These are phyloP conservation scores for Stereocaulon alpinum DNA, from an alignment of 495 filamentous ascomycete genomes.

Conservation along the genomic window DNA sequence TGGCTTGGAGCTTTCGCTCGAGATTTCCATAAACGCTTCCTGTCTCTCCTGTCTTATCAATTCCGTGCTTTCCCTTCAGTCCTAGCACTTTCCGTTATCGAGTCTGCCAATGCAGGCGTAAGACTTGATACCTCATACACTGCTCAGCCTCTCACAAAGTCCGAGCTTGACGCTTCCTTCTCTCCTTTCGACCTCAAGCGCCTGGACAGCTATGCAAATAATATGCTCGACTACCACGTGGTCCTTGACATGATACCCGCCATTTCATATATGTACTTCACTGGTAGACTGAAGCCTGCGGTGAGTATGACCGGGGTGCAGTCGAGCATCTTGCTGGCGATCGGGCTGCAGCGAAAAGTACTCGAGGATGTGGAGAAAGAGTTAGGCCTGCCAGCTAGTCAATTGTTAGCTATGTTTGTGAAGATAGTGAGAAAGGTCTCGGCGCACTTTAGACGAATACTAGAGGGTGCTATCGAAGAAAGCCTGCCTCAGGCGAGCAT, in stretches of 20 bases:
- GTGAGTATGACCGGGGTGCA: constrained; percentile 71
- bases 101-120: constrained; percentile 68
- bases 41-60: constrained; percentile 78
- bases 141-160: constrained; percentile 50
- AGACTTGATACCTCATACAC: constrained; percentile 42
- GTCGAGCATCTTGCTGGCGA: constrained; percentile 71
- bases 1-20: constrained; percentile 86
- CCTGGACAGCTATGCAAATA: constrained; percentile 88
- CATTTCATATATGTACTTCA: constrained; percentile 74
- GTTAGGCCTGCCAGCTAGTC: constrained; percentile 57
- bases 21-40: constrained; percentile 88
- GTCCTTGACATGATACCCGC: constrained; percentile 86
- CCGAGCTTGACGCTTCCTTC: constrained; percentile 60
- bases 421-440: constrained; percentile 86
- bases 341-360: constrained; percentile 81
- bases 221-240: constrained; percentile 94
- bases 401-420: constrained; percentile 91
- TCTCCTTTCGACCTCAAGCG: constrained; percentile 92
- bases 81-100: constrained; percentile 77
- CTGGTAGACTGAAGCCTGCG: constrained; percentile 52
- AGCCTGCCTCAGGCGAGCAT: constrained; percentile 50
- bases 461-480: constrained; percentile 62
- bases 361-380: constrained; percentile 76
- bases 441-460: constrained; percentile 59
- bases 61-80: constrained; percentile 79